A percentile compares a stretch with the other conserved stretches of the same genome.
Evolutionary conservation across 1,284 basidiomycete genomes (phyloP).

Genomic region (Microbotryum violaceum): DNA sequence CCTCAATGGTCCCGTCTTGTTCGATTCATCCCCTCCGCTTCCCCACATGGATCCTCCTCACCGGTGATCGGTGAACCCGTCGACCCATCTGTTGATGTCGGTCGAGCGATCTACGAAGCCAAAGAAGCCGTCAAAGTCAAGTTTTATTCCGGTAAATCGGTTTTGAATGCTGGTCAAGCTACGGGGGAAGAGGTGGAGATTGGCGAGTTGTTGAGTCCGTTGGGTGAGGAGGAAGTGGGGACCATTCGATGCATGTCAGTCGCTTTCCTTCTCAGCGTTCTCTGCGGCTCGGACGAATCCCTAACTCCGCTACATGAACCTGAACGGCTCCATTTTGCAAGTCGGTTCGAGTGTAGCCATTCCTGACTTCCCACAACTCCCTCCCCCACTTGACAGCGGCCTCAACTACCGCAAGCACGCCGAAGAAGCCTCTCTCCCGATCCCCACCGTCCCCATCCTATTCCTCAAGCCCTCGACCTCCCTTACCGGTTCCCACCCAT

Average conservation of each 20-base stretch:
- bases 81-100: conserved; percentile 41
- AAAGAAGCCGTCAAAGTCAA: conserved; percentile 17
- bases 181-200: conserved; percentile 38
- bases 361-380: too few relatives aligned
- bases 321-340: too few relatives aligned
- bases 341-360: too few relatives aligned
- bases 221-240: conserved; percentile 34
- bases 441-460: conserved; percentile 33
- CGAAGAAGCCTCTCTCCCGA: conserved; percentile 26
- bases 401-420: conserved; percentile 43
- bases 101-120: conserved; percentile 37
- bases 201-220: conserved; percentile 38
- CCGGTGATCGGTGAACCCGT: conserved; percentile 39
- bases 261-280: neutral
- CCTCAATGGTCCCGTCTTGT: too few relatives aligned
- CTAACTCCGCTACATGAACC: neutral
- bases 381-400: neutral
- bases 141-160: conserved; percentile 14
- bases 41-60: neutral
- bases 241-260: conserved; percentile 28
- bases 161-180: conserved; percentile 38
- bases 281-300: neutral
- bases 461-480: conserved; percentile 35
- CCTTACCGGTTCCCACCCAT: conserved; percentile 28
- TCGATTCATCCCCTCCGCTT: too few relatives aligned